phyloP scores from a whole-genome alignment of 768 basidiomycete genomes.

The Tulasnella sp. region DNA sequence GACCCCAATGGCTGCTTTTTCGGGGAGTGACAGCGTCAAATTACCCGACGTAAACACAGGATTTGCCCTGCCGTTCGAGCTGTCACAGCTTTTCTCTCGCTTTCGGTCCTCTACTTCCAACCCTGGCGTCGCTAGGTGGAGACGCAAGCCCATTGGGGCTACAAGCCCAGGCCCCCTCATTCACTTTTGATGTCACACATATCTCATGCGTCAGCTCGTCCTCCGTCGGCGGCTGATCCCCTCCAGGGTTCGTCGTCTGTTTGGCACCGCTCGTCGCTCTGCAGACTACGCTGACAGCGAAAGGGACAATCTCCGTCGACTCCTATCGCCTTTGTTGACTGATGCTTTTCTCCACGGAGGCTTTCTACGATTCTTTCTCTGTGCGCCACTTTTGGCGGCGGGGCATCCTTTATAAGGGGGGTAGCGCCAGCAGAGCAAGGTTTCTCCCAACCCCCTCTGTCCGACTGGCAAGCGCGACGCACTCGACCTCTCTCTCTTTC shows the following conservation, averaged over 20 bases:
- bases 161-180: neutral
- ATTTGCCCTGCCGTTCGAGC: neutral
- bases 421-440: neutral
- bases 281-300: neutral
- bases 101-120: neutral
- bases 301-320: neutral
- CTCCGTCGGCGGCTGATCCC: neutral
- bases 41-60: neutral
- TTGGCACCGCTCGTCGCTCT: neutral
- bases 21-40: neutral
- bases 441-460: neutral
- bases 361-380: slow-evolving; percentile 3
- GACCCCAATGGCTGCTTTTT: neutral
- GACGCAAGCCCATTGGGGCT: neutral
- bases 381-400: neutral
- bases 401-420: neutral
- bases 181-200: neutral
- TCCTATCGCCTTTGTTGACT: slow-evolving; percentile 1
- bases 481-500: slow-evolving; percentile 8
- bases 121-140: neutral
- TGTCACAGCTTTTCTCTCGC: slow-evolving; percentile 3
- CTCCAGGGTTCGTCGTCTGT: slow-evolving; percentile 6
- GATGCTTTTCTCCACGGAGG: neutral
- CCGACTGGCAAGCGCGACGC: neutral
- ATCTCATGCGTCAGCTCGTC: neutral